Conservation (phyloP, 2,329 filamentous ascomycete species). For the Orbilia brochopaga region DNA sequence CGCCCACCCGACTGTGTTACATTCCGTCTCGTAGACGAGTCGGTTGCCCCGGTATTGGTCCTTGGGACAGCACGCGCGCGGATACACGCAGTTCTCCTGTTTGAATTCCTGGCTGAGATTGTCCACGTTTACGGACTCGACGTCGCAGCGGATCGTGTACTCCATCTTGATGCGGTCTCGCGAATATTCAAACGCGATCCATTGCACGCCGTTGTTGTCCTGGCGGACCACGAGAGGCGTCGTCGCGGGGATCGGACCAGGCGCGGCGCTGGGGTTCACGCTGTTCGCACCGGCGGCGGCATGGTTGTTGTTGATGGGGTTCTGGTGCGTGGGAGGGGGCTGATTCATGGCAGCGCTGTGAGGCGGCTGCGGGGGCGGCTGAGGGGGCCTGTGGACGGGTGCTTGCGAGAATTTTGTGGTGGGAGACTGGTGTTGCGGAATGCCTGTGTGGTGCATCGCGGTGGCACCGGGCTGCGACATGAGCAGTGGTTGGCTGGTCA, state of each 20-base stretch:
- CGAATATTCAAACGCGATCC: slow-evolving; percentile 66
- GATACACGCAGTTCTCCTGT: slow-evolving; percentile 97
- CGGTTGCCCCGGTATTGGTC: slow-evolving; percentile 97
- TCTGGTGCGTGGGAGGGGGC: slow-evolving; percentile 60
- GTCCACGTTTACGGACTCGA: slow-evolving; percentile 93
- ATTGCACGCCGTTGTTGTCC: slow-evolving; percentile 95
- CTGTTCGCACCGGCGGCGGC: slow-evolving; percentile 54
- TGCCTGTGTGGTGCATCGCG: slow-evolving; percentile 58
- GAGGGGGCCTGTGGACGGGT: slow-evolving; percentile 52
- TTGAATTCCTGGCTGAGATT: slow-evolving; percentile 87
- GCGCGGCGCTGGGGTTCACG: slow-evolving; percentile 87
- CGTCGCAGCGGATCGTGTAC: slow-evolving; percentile 92
- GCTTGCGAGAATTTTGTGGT: slow-evolving; percentile 54
- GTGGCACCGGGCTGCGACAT: slow-evolving; percentile 63
- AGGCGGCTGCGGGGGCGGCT: slow-evolving; percentile 52
- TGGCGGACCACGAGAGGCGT: slow-evolving; percentile 92
- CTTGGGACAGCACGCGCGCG: slow-evolving; percentile 89
- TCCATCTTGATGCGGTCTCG: slow-evolving; percentile 66
- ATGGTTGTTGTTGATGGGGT: slow-evolving; percentile 58
- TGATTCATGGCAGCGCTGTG: slow-evolving; percentile 51
- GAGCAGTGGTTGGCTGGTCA: slow-evolving; percentile 65
- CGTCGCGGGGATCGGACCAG: slow-evolving; percentile 93
- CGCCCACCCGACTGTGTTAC: slow-evolving; percentile 99
- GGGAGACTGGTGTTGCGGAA: slow-evolving; percentile 54
- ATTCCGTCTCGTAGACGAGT: slow-evolving; percentile 95